Evolutionary conservation across 2,329 filamentous ascomycete species (phyloP).

Genomic region (Colletotrichum sp.): DNA sequence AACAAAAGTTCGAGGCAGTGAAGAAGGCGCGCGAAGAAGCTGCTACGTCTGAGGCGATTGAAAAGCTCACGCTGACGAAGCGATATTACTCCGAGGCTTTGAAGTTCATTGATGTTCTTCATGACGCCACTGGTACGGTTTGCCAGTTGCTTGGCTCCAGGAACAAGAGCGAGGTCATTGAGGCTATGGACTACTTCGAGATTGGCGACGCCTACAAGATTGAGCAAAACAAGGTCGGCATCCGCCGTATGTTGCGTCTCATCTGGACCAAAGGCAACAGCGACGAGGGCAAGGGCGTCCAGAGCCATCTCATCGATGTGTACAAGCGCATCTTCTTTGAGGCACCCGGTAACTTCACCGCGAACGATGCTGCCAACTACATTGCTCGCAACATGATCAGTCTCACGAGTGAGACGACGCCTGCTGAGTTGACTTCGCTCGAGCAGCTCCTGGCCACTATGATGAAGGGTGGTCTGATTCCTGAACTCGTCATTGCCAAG

Average conservation of each 20-base stretch:
- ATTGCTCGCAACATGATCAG: constrained; percentile 99
- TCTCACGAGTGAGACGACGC: constrained; percentile 92
- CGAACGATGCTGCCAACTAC: constrained; percentile 93
- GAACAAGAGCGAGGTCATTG: constrained; percentile 98
- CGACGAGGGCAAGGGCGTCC: constrained; percentile 97
- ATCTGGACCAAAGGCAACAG: constrained; percentile 99
- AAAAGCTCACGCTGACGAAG: constrained; percentile 84
- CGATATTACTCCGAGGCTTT: constrained; percentile 94
- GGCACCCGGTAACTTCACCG: constrained; percentile 84
- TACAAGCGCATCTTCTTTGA: constrained; percentile 97
- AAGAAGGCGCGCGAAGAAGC: constrained; percentile 86
- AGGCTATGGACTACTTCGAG: constrained; percentile 98
- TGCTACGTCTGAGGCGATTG: constrained; percentile 86
- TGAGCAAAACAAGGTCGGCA: constrained; percentile 89
- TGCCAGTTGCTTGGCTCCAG: constrained; percentile 89
- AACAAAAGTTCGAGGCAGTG: constrained; percentile 74
- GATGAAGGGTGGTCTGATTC: constrained; percentile 92
- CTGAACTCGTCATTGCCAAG: constrained; percentile 86
- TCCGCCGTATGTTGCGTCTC: constrained; percentile 91
- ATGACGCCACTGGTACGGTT: constrained; percentile 79
- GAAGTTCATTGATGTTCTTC: constrained; percentile 90
- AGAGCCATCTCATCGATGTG: constrained; percentile 94
- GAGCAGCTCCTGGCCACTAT: constrained; percentile 96
- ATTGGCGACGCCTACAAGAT: constrained; percentile 96
- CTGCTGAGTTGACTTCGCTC: constrained; percentile 91